Conservation (phyloP, 2,329 filamentous ascomycete species). For the Paraphoma chrysanthemicola region DNA sequence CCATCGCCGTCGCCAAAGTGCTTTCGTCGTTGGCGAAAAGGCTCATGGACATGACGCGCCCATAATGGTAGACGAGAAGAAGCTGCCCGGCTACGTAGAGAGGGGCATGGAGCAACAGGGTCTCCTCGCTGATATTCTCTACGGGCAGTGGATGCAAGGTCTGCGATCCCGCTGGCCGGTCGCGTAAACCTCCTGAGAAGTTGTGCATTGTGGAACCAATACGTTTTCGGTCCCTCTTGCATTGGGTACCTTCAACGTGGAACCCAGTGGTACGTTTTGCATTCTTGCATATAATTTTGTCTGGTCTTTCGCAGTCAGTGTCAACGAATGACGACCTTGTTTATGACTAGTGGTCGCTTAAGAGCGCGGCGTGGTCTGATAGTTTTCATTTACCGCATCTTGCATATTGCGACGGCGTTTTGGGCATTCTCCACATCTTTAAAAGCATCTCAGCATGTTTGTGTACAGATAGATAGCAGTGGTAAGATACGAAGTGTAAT, state of each 20-base stretch:
- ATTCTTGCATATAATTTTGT: not conserved
- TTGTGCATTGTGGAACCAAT: not conserved
- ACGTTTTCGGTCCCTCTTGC: too few species aligned
- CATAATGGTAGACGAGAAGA: conserved; percentile 51
- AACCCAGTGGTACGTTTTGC: not conserved
- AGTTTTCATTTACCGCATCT: not conserved
- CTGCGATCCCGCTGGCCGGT: conserved; percentile 63
- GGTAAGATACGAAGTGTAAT: not conserved
- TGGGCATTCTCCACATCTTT: not conserved
- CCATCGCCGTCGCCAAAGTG: conserved; percentile 64
- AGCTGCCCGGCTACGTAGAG: conserved; percentile 64
- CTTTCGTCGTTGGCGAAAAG: conserved; percentile 52
- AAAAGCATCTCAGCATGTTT: not conserved
- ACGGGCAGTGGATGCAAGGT: conserved; percentile 87
- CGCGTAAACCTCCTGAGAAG: conserved; percentile 8
- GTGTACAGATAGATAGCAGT: not conserved
- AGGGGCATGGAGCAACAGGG: conserved; percentile 92
- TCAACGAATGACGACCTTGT: not conserved
- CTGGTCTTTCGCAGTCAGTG: not conserved
- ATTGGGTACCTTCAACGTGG: too few species aligned
- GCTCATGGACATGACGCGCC: conserved; percentile 48
- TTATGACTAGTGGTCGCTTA: not conserved
- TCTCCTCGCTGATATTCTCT: conserved; percentile 87
- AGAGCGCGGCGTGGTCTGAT: not conserved
- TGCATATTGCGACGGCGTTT: not conserved